phyloP scores from a whole-genome alignment of 164 flowering plant species.

The Stephania cephalantha region DNA sequence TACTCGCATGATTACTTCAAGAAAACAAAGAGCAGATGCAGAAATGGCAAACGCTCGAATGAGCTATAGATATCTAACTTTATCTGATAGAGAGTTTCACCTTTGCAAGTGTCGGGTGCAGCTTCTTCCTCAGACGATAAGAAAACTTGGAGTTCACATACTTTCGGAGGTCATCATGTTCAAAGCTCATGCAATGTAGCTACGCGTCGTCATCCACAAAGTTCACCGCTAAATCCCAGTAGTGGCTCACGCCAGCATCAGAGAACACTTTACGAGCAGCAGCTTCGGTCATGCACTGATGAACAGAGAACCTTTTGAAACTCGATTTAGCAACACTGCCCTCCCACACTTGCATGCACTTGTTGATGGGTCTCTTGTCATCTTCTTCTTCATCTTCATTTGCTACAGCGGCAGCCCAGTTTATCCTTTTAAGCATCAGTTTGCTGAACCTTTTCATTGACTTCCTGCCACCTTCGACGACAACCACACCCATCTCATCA shows the following conservation, averaged over 20 bases:
- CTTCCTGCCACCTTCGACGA: conserved; percentile 89
- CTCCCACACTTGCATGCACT: conserved; percentile 84
- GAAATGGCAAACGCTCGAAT: background rate
- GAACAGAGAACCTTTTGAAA: conserved; percentile 63
- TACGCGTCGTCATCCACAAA: conserved; percentile 36
- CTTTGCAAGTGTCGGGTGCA: background rate
- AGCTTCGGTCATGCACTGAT: conserved; percentile 84
- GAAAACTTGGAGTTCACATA: too few species aligned
- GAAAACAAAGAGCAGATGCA: background rate
- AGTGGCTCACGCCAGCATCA: conserved; percentile 92
- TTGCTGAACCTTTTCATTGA: conserved; percentile 85
- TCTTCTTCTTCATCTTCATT: conserved; percentile 36
- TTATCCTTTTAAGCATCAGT: conserved; percentile 82
- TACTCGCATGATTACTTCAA: background rate
- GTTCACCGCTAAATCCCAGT: conserved; percentile 82
- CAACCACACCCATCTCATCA: conserved; percentile 69
- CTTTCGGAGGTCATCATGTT: background rate
- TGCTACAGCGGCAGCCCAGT: conserved; percentile 69
- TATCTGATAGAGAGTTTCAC: background rate
- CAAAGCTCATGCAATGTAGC: background rate
- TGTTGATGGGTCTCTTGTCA: conserved; percentile 51
- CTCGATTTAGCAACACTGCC: conserved; percentile 73
- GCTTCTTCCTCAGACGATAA: background rate
- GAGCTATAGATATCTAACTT: background rate
- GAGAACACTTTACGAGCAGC: conserved; percentile 72